Conservation (phyloP, 345 rosid genomes). For the Eucalyptus sideroxylon region DNA sequence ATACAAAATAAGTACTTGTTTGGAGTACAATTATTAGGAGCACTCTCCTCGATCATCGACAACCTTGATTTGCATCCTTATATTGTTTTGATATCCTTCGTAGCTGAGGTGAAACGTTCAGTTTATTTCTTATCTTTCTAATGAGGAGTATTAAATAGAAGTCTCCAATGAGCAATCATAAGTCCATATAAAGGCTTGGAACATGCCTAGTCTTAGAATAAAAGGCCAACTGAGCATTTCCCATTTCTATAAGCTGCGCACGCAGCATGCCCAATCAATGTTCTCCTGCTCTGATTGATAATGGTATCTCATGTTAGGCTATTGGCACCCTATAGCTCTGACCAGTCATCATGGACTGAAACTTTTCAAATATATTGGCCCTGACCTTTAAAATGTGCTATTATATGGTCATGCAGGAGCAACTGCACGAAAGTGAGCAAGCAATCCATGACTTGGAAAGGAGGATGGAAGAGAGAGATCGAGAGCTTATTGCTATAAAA, state of each 20-base stretch:
- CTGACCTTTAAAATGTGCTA: background rate
- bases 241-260: background rate
- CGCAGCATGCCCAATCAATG: background rate
- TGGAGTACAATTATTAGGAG: background rate
- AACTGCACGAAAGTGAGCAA: constrained; percentile 57
- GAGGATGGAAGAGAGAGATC: constrained; percentile 75
- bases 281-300: background rate
- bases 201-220: background rate
- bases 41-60: background rate
- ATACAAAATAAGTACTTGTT: background rate
- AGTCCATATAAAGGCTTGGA: background rate
- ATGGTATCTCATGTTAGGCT: background rate
- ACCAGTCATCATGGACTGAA: background rate
- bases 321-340: background rate
- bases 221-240: background rate
- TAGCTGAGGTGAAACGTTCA: background rate
- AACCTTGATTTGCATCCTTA: background rate
- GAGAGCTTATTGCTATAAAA: constrained; percentile 78
- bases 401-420: constrained; percentile 43
- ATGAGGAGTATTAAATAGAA: background rate
- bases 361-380: background rate
- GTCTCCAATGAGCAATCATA: background rate
- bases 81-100: background rate
- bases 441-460: constrained; percentile 58
- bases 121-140: background rate